Evolutionary conservation across 2,329 filamentous ascomycete species (phyloP), one percentile per base, ranked within the genome.

Genomic region (Trichoderma lentiforme): DNA sequence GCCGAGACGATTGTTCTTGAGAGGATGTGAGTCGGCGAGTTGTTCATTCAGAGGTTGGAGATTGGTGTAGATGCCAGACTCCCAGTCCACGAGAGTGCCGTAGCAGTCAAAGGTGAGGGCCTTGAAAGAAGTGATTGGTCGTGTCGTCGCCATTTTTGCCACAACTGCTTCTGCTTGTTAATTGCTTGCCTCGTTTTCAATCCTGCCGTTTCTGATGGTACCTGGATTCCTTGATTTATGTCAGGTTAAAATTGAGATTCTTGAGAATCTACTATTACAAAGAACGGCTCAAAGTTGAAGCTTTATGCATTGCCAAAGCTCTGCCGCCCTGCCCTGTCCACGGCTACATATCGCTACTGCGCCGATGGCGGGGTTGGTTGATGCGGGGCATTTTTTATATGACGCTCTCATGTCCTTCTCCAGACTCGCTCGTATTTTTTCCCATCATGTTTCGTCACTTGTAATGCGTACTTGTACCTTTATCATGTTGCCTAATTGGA

Each of bases 1-100:
- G 68, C 82, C 81, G 15, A 82, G 79, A 11, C 82, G 80, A 39
- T 81, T 74, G 36, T 81, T 75, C 65, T 77, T 78, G 71, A 81
- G 77, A 1, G 81, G 77, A 74, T 86, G 81, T 6, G 78, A 73
- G 3, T 79, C 32, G 0, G 83, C 81, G 0, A 86, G 81, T n/a
- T 78, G 80, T 51, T 84, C 76, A 69, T 85, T 80, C 7, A 88
- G 77, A 0, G 87, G 84, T 28, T 80, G 76, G 1, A 94, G 84
- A 3, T 86, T 84, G 3, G 80, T 74, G 66, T 86, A 80, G 71
- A 93, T 86, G 72, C 91, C 91, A n/a, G 83, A 79, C 79, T 94
- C 91, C 92, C 91, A 94, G 83, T 95, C 91, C 73, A 95, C 88
- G 4, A 95, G 86, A 0, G 93, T 95, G 79, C 92, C 92, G 80